Conservation (phyloP, 257 asterid species). For the Scutellaria baicalensis region DNA sequence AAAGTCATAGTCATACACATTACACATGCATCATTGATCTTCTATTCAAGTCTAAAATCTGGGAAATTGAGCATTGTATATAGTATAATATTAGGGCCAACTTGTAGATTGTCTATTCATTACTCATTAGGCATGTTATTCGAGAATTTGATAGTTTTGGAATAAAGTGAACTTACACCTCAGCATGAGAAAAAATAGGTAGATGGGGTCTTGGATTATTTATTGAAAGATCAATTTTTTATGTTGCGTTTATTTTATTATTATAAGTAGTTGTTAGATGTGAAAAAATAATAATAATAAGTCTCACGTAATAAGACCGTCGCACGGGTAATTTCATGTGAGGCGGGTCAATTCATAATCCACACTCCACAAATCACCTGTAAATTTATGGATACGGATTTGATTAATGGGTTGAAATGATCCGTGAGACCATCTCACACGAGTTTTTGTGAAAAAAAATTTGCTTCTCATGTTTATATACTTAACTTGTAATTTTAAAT, state of each 20-base stretch:
- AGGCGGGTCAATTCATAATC: too few relatives aligned
- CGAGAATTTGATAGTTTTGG: background rate
- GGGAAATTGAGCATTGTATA: constrained; percentile 8
- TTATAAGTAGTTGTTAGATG: too few relatives aligned
- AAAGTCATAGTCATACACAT: constrained; percentile 33
- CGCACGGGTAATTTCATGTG: too few relatives aligned
- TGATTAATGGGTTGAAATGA: too few relatives aligned
- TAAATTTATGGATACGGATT: too few relatives aligned
- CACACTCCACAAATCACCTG: too few relatives aligned
- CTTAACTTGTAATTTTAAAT: too few relatives aligned
- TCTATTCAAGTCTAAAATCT: constrained; percentile 11
- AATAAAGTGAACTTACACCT: constrained; percentile 13
- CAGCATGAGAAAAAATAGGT: background rate
- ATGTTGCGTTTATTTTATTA: background rate
- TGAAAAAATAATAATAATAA: too few relatives aligned
- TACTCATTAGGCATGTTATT: background rate
- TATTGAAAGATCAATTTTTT: background rate
- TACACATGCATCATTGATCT: constrained; percentile 33
- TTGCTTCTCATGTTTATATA: too few relatives aligned
- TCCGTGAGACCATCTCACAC: too few relatives aligned
- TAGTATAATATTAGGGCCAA: background rate
- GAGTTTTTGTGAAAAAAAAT: too few relatives aligned
- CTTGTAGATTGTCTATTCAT: background rate
- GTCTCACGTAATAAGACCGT: too few relatives aligned
- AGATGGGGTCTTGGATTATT: background rate